A percentile compares a stretch with the other conserved stretches of the same genome.
These are phyloP conservation scores for Vigna reflexopilosa DNA, from an alignment of 306 rosid species.

Conservation along the genomic window DNA sequence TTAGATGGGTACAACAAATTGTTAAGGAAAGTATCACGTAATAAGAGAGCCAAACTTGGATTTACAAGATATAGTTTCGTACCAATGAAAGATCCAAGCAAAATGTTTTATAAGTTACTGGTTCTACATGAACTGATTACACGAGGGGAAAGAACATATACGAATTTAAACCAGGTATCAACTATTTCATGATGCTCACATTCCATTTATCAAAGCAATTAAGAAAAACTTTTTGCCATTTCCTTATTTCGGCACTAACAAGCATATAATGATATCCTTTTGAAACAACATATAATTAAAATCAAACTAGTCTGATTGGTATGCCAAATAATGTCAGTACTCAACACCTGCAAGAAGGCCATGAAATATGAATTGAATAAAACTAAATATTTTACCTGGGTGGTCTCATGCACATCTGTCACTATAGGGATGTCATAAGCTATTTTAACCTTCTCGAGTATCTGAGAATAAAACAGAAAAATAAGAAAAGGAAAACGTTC, in stretches of 20 bases:
- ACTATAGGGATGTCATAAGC: slow-evolving; percentile 87
- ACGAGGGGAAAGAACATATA: slow-evolving; percentile 4
- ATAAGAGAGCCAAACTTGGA: slow-evolving; percentile 31
- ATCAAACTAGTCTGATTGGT: background rate
- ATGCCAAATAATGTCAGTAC: slow-evolving; percentile 18
- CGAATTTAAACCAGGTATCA: slow-evolving; percentile 27
- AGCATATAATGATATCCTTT: slow-evolving; percentile 4
- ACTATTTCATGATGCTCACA: slow-evolving; percentile 21
- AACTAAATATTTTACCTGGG: slow-evolving; percentile 62
- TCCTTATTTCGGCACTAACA: slow-evolving; percentile 1
- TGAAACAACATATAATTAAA: slow-evolving; percentile 3
- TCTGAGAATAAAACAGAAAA: slow-evolving; percentile 55
- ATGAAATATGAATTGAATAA: slow-evolving; percentile 34
- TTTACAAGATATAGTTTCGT: slow-evolving; percentile 1
- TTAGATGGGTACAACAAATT: slow-evolving; percentile 25
- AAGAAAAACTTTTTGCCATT: slow-evolving; percentile 3
- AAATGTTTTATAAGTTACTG: background rate
- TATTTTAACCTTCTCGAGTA: slow-evolving; percentile 91
- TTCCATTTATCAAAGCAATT: background rate
- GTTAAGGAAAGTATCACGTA: slow-evolving; percentile 17
- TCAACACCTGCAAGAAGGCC: slow-evolving; percentile 15
- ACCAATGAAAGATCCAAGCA: slow-evolving; percentile 1
- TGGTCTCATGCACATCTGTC: slow-evolving; percentile 88
- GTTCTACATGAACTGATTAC: background rate
- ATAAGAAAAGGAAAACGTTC: slow-evolving; percentile 31